Evolutionary conservation across 305 asterid genomes (phyloP).

Genomic region (Withania somnifera): DNA sequence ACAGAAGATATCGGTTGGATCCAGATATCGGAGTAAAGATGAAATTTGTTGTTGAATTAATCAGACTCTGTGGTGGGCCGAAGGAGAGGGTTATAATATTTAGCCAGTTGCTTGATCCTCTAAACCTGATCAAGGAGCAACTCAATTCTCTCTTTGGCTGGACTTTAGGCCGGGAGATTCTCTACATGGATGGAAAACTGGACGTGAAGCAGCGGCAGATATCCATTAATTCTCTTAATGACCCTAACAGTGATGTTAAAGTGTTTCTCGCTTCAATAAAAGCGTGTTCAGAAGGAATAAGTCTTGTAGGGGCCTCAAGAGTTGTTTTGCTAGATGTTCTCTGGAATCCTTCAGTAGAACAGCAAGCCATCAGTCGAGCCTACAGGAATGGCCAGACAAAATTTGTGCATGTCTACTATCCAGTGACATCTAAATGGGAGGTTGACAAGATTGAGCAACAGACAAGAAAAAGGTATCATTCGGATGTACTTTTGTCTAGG

Average conservation of each 20-base stretch:
- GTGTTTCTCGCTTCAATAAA: conserved; percentile 58
- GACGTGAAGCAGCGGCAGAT: conserved; percentile 37
- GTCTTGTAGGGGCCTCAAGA: conserved; percentile 62
- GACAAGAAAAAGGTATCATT: conserved; percentile 44
- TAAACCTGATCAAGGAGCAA: conserved; percentile 36
- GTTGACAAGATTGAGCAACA: conserved; percentile 46
- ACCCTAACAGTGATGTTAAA: conserved; percentile 27
- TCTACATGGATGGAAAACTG: conserved; percentile 37
- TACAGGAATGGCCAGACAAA: conserved; percentile 56
- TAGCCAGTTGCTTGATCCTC: conserved; percentile 53
- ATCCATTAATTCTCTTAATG: conserved; percentile 36
- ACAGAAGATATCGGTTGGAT: conserved; percentile 23
- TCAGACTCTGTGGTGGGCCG: conserved; percentile 26
- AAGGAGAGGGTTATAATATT: conserved; percentile 51
- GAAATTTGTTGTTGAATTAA: conserved; percentile 43
- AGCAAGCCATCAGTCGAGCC: conserved; percentile 59
- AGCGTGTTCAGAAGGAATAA: conserved; percentile 71
- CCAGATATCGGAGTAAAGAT: conserved; percentile 44
- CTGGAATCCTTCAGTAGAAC: conserved; percentile 60
- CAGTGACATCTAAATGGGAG: conserved; percentile 44
- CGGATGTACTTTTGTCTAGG: conserved; percentile 38
- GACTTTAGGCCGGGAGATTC: conserved; percentile 33
- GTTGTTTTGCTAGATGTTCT: conserved; percentile 54
- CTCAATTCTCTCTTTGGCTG: conserved; percentile 24
- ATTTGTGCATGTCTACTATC: conserved; percentile 45